A percentile compares a stretch with the other conserved stretches of the same genome.
Conservation (phyloP, 2,329 filamentous ascomycete genomes). For the Xylariaceae sp. region DNA sequence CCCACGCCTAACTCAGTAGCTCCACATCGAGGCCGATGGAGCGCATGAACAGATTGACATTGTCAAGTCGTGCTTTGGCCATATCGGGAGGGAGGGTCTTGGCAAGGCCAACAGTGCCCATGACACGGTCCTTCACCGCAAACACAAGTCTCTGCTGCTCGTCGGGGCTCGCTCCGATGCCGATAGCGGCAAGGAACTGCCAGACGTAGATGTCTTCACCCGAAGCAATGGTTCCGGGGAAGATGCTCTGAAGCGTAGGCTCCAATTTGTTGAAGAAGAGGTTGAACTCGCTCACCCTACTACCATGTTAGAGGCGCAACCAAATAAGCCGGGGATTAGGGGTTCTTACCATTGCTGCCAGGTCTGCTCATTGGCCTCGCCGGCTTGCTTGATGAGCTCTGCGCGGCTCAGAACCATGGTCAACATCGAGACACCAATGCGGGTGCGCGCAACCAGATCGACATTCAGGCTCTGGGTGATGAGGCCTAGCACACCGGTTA, state of each 20-base stretch:
- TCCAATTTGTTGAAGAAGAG: constrained; percentile 84
- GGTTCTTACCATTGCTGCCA: constrained; percentile 71
- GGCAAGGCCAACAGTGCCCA: constrained; percentile 85
- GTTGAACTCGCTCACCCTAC: constrained; percentile 73
- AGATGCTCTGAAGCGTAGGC: constrained; percentile 76
- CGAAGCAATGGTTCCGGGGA: constrained; percentile 85
- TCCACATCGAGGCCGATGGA: constrained; percentile 98
- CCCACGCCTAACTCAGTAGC: constrained; percentile 39
- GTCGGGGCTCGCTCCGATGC: constrained; percentile 86
- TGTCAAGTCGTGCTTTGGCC: constrained; percentile 75
- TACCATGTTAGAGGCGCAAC: constrained; percentile 1
- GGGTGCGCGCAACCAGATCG: constrained; percentile 77
- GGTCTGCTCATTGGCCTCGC: constrained; percentile 63
- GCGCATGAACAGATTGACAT: constrained; percentile 97
- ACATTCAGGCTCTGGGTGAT: constrained; percentile 79
- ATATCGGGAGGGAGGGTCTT: constrained; percentile 88
- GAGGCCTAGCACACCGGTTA: constrained; percentile 83
- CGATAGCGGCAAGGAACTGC: constrained; percentile 95
- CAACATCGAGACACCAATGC: constrained; percentile 82
- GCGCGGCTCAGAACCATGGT: constrained; percentile 93
- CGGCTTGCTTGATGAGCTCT: constrained; percentile 84
- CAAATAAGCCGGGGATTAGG: constrained; percentile 7
- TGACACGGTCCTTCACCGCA: constrained; percentile 95
- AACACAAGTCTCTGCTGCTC: constrained; percentile 93
- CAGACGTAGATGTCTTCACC: constrained; percentile 95